Evolutionary conservation across 2,329 filamentous ascomycete species (phyloP).

Genomic region (Pseudogymnoascus sp.): DNA sequence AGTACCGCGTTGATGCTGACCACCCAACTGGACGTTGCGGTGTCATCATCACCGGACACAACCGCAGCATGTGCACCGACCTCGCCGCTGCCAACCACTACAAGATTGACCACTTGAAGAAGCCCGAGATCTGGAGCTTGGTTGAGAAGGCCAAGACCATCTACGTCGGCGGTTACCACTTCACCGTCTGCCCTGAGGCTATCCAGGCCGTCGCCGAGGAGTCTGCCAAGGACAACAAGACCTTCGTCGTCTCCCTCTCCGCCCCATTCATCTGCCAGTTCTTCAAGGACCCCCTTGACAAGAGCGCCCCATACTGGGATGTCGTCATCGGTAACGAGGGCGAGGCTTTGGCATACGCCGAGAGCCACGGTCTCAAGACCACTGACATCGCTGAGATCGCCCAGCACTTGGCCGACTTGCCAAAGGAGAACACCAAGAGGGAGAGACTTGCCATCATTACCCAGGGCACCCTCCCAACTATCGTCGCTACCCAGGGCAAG

Average conservation of each 20-base stretch:
- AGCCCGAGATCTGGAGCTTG: constrained; percentile 82
- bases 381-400: constrained; percentile 80
- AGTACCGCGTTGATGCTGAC: constrained; percentile 85
- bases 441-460: constrained; percentile 86
- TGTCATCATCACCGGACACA: constrained; percentile 92
- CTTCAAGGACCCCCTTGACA: constrained; percentile 93
- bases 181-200: constrained; percentile 89
- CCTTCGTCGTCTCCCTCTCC: constrained; percentile 83
- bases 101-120: constrained; percentile 87
- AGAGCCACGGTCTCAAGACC: constrained; percentile 66
- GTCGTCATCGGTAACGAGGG: constrained; percentile 96
- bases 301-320: constrained; percentile 84
- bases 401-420: constrained; percentile 74
- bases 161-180: constrained; percentile 94
- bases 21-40: constrained; percentile 87
- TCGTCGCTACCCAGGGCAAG: constrained; percentile 70
- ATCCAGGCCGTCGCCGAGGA: constrained; percentile 86
- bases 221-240: constrained; percentile 83
- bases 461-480: constrained; percentile 84
- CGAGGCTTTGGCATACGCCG: constrained; percentile 81
- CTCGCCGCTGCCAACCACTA: constrained; percentile 96
- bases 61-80: constrained; percentile 91
- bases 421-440: constrained; percentile 83
- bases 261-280: constrained; percentile 95
- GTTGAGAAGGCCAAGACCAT: constrained; percentile 82